Percentiles rank a stretch among this genome's conserved stretches.
phyloP scores from a whole-genome alignment of 2,329 filamentous ascomycete genomes.

The Xylariaceae sp. region DNA sequence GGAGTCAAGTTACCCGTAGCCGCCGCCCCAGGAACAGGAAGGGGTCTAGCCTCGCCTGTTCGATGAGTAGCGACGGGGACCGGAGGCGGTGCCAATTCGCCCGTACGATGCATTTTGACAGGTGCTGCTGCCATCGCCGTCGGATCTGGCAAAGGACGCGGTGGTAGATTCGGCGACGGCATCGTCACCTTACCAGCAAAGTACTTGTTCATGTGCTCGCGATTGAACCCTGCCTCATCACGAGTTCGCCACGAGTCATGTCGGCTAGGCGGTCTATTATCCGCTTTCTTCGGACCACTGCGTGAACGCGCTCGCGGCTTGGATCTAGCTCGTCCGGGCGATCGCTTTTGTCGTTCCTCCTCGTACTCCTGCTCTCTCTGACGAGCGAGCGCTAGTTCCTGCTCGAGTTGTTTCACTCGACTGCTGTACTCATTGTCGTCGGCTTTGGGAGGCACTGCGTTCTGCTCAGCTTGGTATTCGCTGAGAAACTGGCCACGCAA shows the following conservation, averaged over 20 bases:
- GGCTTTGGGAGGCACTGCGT: slow-evolving; percentile 36
- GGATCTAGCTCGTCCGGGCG: slow-evolving; percentile 29
- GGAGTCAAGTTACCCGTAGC: slow-evolving; percentile 15
- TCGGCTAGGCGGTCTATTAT: slow-evolving; percentile 44
- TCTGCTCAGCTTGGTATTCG: slow-evolving; percentile 74
- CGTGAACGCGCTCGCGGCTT: slow-evolving; percentile 39
- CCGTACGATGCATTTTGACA: slow-evolving; percentile 30
- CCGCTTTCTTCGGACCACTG: slow-evolving; percentile 36
- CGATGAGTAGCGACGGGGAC: slow-evolving; percentile 35
- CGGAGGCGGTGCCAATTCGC: slow-evolving; percentile 16
- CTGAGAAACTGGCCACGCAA: slow-evolving; percentile 80
- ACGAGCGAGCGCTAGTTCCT: slow-evolving; percentile 58
- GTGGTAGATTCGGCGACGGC: slow-evolving; percentile 23
- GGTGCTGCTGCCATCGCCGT: slow-evolving; percentile 17
- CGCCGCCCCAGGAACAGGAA: slow-evolving; percentile 42
- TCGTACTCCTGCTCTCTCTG: slow-evolving; percentile 60
- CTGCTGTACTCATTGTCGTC: slow-evolving; percentile 50
- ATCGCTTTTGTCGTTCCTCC: slow-evolving; percentile 49
- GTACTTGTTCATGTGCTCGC: slow-evolving; percentile 47
- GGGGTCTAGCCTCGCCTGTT: slow-evolving; percentile 44
- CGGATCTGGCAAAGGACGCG: slow-evolving; percentile 41
- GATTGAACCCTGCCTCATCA: slow-evolving; percentile 60
- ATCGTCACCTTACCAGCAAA: slow-evolving; percentile 18
- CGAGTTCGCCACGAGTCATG: slow-evolving; percentile 56
- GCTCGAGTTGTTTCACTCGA: slow-evolving; percentile 75